Conservation (phyloP, 352 stramenopile species). For the Globisporangium ultimum region DNA sequence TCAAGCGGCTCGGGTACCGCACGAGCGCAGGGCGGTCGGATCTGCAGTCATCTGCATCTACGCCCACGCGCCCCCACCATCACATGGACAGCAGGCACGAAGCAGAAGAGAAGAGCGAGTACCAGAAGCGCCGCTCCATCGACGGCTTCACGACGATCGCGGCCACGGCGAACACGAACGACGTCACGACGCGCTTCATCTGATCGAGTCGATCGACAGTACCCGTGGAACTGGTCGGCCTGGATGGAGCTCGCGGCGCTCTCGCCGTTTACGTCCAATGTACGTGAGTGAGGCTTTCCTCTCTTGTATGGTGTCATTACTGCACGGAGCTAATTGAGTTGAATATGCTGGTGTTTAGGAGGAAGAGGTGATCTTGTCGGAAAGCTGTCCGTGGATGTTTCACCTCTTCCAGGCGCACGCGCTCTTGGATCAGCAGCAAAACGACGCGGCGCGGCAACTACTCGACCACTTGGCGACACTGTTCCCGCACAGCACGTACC, state of each 20-base stretch:
- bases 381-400: slow-evolving; percentile 72
- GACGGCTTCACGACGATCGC: slow-evolving; percentile 17
- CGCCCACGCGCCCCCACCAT: slow-evolving; percentile 30
- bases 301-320: neutral
- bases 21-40: slow-evolving; percentile 37
- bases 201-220: slow-evolving; percentile 70
- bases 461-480: slow-evolving; percentile 42
- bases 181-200: slow-evolving; percentile 62
- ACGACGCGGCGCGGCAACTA: slow-evolving; percentile 54
- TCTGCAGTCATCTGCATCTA: slow-evolving; percentile 19
- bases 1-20: slow-evolving; percentile 60
- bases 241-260: slow-evolving; percentile 93
- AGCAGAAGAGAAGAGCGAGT: slow-evolving; percentile 37
- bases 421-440: slow-evolving; percentile 76
- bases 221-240: slow-evolving; percentile 95
- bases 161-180: slow-evolving; percentile 23
- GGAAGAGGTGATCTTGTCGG: slow-evolving; percentile 49
- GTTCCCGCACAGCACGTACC: slow-evolving; percentile 71
- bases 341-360: slow-evolving; percentile 23
- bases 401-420: slow-evolving; percentile 83
- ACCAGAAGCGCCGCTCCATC: slow-evolving; percentile 16
- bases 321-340: slow-evolving; percentile 10
- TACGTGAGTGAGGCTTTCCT: slow-evolving; percentile 5
- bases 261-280: slow-evolving; percentile 56
- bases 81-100: slow-evolving; percentile 16